A percentile compares a stretch with the other conserved stretches of the same genome.
phyloP scores from a whole-genome alignment of 2,329 filamentous ascomycete species.

The Epichloe brachyelytri region DNA sequence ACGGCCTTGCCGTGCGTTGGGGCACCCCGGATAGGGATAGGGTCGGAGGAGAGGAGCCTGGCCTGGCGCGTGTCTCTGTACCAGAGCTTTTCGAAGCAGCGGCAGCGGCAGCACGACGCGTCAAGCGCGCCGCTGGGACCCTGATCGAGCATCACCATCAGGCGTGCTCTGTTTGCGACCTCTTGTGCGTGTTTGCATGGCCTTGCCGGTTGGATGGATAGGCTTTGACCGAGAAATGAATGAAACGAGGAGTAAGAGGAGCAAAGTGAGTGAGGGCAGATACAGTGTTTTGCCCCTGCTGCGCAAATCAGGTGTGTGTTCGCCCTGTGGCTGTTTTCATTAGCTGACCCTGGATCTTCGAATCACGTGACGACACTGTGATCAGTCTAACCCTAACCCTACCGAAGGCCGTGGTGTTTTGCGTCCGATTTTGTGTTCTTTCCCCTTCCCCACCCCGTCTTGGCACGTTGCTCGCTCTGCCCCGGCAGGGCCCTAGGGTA shows the following conservation, averaged over 20 bases:
- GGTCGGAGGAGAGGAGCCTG: background rate
- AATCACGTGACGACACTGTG: background rate
- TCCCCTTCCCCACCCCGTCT: background rate
- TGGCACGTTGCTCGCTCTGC: background rate
- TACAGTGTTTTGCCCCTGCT: background rate
- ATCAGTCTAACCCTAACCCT: conserved; percentile 3
- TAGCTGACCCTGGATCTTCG: background rate
- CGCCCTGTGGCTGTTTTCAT: background rate
- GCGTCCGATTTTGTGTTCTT: background rate
- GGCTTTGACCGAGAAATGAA: background rate
- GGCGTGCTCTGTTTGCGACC: background rate
- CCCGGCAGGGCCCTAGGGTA: no score
- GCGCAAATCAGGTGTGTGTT: background rate
- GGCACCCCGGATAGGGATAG: conserved; percentile 1
- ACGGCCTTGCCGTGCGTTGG: background rate
- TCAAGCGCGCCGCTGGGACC: background rate
- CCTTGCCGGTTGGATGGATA: background rate
- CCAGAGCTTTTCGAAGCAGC: background rate
- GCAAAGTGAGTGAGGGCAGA: background rate
- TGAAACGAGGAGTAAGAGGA: background rate
- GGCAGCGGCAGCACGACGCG: background rate
- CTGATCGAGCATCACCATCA: background rate
- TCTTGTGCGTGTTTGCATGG: background rate
- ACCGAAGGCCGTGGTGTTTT: background rate
- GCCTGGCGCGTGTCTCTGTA: background rate